These are phyloP conservation scores for Erysimum cheiranthoides DNA, from an alignment of 345 rosid genomes.

Conservation along the genomic window DNA sequence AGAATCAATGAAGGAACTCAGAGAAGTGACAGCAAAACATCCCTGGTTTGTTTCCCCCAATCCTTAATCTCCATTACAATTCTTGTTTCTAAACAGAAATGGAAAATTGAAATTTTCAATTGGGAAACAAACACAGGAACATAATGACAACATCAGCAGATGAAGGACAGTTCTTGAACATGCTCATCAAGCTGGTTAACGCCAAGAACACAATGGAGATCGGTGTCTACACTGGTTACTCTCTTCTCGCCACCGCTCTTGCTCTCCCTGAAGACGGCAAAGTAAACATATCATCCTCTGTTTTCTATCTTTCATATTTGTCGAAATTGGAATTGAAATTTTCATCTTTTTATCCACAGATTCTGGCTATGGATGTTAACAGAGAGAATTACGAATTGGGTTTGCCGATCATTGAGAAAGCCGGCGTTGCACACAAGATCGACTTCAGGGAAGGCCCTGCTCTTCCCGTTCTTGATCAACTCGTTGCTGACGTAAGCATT, in stretches of 20 bases:
- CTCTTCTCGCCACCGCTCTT: conserved; percentile 96
- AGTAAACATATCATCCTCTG: conserved; percentile 48
- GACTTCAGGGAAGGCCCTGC: conserved; percentile 98
- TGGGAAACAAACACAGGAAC: conserved; percentile 60
- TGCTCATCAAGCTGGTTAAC: conserved; percentile 91
- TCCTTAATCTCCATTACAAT: neutral
- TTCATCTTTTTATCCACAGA: conserved; percentile 49
- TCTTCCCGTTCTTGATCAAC: conserved; percentile 80
- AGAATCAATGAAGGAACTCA: conserved; percentile 92
- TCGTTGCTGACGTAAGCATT: conserved; percentile 81
- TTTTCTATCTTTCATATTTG: neutral
- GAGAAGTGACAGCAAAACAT: conserved; percentile 93
- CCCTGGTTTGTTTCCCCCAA: conserved; percentile 64
- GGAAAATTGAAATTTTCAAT: neutral
- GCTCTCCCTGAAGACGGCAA: conserved; percentile 95
- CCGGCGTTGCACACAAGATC: conserved; percentile 96
- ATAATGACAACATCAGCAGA: conserved; percentile 98
- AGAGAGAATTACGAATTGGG: conserved; percentile 94
- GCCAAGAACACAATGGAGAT: conserved; percentile 99
- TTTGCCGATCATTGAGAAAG: conserved; percentile 83
- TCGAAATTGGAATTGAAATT: neutral
- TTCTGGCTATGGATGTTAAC: conserved; percentile 94
- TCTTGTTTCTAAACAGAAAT: neutral
- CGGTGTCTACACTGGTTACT: conserved; percentile 98
- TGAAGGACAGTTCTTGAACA: conserved; percentile 93